Evolutionary conservation across 495 filamentous ascomycete species (phyloP), one percentile per base, ranked within the genome.

Genomic region (Penicillium psychrofluorescens): DNA sequence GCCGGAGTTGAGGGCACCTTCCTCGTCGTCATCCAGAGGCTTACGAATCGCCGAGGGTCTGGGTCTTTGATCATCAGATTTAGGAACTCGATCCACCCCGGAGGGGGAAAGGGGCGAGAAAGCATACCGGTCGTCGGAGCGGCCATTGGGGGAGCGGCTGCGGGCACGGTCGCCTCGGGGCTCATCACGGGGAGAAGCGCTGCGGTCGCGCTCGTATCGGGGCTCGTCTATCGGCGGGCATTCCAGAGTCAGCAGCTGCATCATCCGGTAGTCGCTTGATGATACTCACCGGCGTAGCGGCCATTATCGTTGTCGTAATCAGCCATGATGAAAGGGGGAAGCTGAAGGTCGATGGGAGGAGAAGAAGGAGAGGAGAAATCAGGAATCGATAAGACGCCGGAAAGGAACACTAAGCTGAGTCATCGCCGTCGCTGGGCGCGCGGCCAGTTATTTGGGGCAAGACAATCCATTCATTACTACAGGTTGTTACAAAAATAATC

Each of bases 271-370:
- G 22, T 22, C 28, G 34, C 7, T 27, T 11, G 31, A 45, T 36
- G 22, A 34, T 41, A 71, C 83, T 67, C 77, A 92, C 88, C 88
- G 51, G 90, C 86, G 55, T 88, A 92, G 49, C 84, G 85, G 68
- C 86, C 81, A 62, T 83, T 86, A 48, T 89, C 86, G 59, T 81
- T 85, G 57, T 92, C 88, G 70, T 90, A 92, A 57, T 95, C 88
- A 51, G 73, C 66, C 66, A 76, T 73, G 55, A 46, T 60, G 59
- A 45, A 55, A 48, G 48, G 44, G 44, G 40, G 44, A 40, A 46
- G 28, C 32, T 32, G 36, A 50, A 47, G 43, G 39, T 32, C 34
- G 49, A 41, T 49, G 36, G 48, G 50, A 44, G 37, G 32, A 56
- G 46, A 49, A 44, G 43, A 38, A 40, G 47, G 43, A 36, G 45